Evolutionary conservation across 441 rosid species (phyloP), one percentile per base, ranked within the genome.

Genomic region (Flueggea neowawraea): DNA sequence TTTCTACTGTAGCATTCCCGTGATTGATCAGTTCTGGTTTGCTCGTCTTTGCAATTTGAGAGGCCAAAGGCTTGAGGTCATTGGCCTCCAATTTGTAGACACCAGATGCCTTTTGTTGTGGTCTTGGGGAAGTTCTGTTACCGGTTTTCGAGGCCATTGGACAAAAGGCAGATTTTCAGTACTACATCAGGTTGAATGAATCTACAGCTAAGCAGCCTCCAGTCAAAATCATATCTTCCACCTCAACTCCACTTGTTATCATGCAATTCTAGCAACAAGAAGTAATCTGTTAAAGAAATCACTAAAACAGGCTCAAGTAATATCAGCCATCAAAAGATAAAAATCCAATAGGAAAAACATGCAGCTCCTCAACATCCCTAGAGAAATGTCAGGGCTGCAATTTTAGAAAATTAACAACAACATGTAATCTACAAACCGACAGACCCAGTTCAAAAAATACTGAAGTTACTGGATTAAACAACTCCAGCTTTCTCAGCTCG

Each of bases 111-210:
- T 69, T 73, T 59, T 52, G 78, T 48, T 74, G 87, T 57, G 67
- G 80, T 54, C 71, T 80, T n/a, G 73, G 50, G 52, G 82, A 69
- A 58, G 82, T 60, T 75, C 67, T 80, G 28, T 60, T 70, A 60
- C 73, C 59, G 58, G 72, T 55, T 69, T 68, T 78, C 16, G 86
- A 81, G 73, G 86, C 88, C 91, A 85, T 85, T 43, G 44, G 73
- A 52, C 3, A 43, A 52, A 16, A 50, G 52, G 31, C 48, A 31
- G 52, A 52, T 54, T 54, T 44, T 53, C 62, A 71, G 43, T 58
- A 52, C 55, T 55, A 55, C 79, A 69, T 81, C 72, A 75, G 66
- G 61, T 55, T 54, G 56, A 68, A 67, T 61, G 70, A 54, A 65
- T 64, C 72, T 65, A 61, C 47, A 22, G 58, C 52, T 41, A 39